phyloP scores from a whole-genome alignment of 306 rosid genomes.

The Prunus mongolica region DNA sequence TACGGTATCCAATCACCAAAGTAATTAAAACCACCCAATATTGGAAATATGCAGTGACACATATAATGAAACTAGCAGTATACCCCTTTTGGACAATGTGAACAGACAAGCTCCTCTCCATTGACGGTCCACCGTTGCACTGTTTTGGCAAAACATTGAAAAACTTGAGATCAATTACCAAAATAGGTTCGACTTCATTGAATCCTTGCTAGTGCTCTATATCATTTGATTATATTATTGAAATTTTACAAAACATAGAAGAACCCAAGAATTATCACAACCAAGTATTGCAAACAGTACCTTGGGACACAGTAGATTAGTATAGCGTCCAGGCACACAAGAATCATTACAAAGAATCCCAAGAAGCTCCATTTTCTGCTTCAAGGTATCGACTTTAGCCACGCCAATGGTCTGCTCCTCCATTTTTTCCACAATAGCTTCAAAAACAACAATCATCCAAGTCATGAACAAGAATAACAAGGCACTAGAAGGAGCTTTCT shows the following conservation, averaged over 20 bases:
- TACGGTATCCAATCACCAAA: constrained; percentile 26
- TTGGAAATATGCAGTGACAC: background rate
- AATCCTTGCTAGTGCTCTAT: background rate
- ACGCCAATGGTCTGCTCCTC: constrained; percentile 26
- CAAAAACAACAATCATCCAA: constrained; percentile 19
- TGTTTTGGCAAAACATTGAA: constrained; percentile 19
- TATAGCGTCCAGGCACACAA: constrained; percentile 58
- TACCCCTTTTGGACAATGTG: constrained; percentile 68
- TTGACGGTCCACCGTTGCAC: constrained; percentile 77
- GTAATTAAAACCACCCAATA: constrained; percentile 9
- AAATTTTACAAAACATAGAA: background rate
- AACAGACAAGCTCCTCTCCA: constrained; percentile 86
- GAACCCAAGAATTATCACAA: background rate
- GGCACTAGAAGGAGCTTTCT: background rate
- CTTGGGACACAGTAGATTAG: constrained; percentile 73
- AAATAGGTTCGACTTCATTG: background rate
- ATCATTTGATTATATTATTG: too few relatives aligned
- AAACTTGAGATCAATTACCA: background rate
- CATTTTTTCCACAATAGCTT: constrained; percentile 30
- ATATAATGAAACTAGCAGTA: constrained; percentile 5
- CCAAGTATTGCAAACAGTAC: constrained; percentile 23
- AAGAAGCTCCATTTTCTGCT: constrained; percentile 62
- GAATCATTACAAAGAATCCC: constrained; percentile 51
- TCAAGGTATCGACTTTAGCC: constrained; percentile 43
- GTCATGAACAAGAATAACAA: background rate